Percentiles rank a stretch among this genome's conserved stretches.
phyloP scores from a whole-genome alignment of 1,139 yeast species.

The Hyphopichia khmerensis region DNA sequence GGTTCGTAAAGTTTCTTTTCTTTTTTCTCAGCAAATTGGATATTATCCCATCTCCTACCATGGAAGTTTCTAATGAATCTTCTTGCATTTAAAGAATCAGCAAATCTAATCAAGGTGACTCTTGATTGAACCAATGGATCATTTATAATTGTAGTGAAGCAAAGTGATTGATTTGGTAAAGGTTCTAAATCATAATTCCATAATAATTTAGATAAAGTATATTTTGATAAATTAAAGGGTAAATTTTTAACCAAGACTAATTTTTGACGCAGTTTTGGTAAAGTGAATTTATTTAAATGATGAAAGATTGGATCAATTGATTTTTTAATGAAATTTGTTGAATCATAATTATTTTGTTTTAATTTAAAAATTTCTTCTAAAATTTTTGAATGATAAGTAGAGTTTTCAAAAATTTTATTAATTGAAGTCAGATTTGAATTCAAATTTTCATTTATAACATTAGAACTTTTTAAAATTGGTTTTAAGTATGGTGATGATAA shows the following conservation, averaged over 20 bases:
- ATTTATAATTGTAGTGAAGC: constrained; percentile 22
- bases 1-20: constrained; percentile 37
- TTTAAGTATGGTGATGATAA: constrained; percentile 29
- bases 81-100: constrained; percentile 45
- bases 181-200: constrained; percentile 42
- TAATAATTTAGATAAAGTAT: constrained; percentile 29
- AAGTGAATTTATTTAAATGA: constrained; percentile 13
- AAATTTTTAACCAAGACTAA: constrained; percentile 38
- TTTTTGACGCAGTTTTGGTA: constrained; percentile 11
- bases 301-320: constrained; percentile 12
- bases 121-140: constrained; percentile 30
- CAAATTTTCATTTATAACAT: background rate
- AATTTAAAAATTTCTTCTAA: constrained; percentile 5
- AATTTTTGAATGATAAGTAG: constrained; percentile 8
- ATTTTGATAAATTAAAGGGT: constrained; percentile 39
- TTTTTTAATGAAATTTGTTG: constrained; percentile 7
- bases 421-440: background rate
- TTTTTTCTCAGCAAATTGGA: constrained; percentile 19
- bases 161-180: constrained; percentile 10
- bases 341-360: constrained; percentile 5
- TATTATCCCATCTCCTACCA: constrained; percentile 43
- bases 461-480: constrained; percentile 4
- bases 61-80: constrained; percentile 57
- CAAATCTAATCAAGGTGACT: constrained; percentile 45
- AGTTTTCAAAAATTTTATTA: constrained; percentile 10